These are phyloP conservation scores for Pyrrhoderma lamaoense DNA, from an alignment of 1,284 basidiomycete species.

Conservation along the genomic window DNA sequence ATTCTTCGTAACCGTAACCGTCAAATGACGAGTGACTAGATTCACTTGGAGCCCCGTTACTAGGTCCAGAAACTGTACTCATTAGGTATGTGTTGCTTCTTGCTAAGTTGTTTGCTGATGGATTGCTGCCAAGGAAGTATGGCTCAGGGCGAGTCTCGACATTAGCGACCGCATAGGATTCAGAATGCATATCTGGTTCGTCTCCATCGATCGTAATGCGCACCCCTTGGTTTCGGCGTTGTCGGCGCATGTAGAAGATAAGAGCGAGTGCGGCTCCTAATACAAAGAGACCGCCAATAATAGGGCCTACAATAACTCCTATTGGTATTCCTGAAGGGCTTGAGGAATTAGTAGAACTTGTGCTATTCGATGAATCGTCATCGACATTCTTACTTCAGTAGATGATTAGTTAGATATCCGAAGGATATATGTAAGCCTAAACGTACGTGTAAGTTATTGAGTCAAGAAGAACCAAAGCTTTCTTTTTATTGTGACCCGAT, in stretches of 20 bases:
- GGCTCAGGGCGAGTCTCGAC: too few relatives aligned
- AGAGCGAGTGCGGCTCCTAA: constrained; percentile 5
- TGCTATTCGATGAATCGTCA: background rate
- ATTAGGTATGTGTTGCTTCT: too few relatives aligned
- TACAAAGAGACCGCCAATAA: constrained; percentile 5
- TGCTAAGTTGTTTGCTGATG: too few relatives aligned
- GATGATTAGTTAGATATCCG: background rate
- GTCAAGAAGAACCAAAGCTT: constrained; percentile 6
- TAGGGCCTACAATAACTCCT: constrained; percentile 3
- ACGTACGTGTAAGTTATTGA: constrained; percentile 13
- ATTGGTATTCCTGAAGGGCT: background rate
- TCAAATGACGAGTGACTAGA: too few relatives aligned
- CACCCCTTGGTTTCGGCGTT: background rate
- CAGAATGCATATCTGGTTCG: too few relatives aligned
- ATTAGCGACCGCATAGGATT: too few relatives aligned
- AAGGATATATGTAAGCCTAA: too few relatives aligned
- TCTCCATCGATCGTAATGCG: too few relatives aligned
- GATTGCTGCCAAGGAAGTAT: too few relatives aligned
- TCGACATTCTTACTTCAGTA: background rate
- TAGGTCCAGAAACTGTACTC: too few relatives aligned
- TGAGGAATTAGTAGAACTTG: background rate
- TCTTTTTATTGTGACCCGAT: background rate
- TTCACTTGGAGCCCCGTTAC: too few relatives aligned
- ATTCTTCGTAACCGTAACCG: too few relatives aligned
- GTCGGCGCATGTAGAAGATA: constrained; percentile 4